These are phyloP conservation scores for Daldinia childiae DNA, from an alignment of 495 filamentous ascomycete genomes.

Conservation along the genomic window DNA sequence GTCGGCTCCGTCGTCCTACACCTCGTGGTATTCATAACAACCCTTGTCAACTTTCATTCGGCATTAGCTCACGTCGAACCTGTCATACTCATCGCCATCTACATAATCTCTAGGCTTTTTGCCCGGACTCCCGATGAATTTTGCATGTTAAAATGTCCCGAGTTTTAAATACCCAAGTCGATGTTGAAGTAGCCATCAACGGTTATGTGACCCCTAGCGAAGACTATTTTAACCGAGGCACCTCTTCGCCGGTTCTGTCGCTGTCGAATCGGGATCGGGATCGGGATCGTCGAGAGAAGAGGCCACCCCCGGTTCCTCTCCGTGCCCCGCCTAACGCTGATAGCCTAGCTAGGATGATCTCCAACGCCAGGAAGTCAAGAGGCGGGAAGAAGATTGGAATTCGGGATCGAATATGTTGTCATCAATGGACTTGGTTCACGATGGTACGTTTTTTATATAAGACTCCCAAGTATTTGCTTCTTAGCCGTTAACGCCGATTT, in stretches of 20 bases:
- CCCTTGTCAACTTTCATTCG: slow-evolving; percentile 52
- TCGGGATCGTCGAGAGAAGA: slow-evolving; percentile 20
- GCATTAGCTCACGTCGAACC: slow-evolving; percentile 49
- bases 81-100: slow-evolving; percentile 45
- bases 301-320: slow-evolving; percentile 7
- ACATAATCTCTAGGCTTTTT: slow-evolving; percentile 47
- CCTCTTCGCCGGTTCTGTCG: slow-evolving; percentile 18
- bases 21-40: slow-evolving; percentile 52
- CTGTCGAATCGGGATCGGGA: slow-evolving; percentile 14
- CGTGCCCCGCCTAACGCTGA: slow-evolving; percentile 25
- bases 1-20: slow-evolving; percentile 51
- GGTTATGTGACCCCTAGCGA: slow-evolving; percentile 46
- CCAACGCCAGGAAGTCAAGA: slow-evolving; percentile 34
- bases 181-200: slow-evolving; percentile 25
- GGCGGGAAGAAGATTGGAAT: slow-evolving; percentile 49
- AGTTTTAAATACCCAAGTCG: slow-evolving; percentile 31
- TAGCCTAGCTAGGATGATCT: slow-evolving; percentile 47
- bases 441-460: slow-evolving; percentile 50
- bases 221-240: slow-evolving; percentile 31
- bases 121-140: slow-evolving; percentile 44
- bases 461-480: not conserved
- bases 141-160: slow-evolving; percentile 43
- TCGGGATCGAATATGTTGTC: slow-evolving; percentile 57
- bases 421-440: slow-evolving; percentile 76
- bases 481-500: slow-evolving; percentile 9